phyloP scores from a whole-genome alignment of 768 basidiomycete species.

The Tricholoma bakamatsutake region DNA sequence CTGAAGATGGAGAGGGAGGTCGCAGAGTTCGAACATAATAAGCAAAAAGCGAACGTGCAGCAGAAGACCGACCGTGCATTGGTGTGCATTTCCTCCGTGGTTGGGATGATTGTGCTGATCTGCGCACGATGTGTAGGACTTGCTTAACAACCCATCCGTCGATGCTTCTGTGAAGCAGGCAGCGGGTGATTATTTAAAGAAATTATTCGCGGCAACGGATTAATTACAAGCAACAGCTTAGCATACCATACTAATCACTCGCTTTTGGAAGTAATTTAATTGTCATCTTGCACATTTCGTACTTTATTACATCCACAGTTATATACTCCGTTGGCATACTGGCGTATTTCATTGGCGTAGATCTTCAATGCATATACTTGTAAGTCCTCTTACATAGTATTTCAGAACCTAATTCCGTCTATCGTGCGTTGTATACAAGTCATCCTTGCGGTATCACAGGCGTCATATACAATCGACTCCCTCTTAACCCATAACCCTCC shows the following conservation, averaged over 20 bases:
- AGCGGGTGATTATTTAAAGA: conserved; percentile 69
- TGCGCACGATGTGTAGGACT: conserved; percentile 29
- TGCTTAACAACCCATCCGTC: conserved; percentile 52
- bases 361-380: no score
- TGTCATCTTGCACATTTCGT: background rate
- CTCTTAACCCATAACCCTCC: no score
- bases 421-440: background rate
- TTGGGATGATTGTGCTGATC: background rate
- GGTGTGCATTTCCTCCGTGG: conserved; percentile 24
- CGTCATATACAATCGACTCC: no score
- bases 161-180: conserved; percentile 60
- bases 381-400: no score
- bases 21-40: conserved; percentile 48
- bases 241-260: background rate
- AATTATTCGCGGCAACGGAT: conserved; percentile 44
- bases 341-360: no score
- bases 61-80: conserved; percentile 64
- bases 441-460: background rate
- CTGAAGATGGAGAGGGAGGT: conserved; percentile 50
- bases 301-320: background rate
- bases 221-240: conserved; percentile 9
- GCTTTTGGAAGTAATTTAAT: background rate
- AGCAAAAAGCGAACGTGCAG: conserved; percentile 45
- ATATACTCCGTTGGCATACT: no score
- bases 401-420: background rate